Base-by-base conservation (phyloP, 2,329 filamentous ascomycete species). In the Phialophora verrucosa region DNA sequence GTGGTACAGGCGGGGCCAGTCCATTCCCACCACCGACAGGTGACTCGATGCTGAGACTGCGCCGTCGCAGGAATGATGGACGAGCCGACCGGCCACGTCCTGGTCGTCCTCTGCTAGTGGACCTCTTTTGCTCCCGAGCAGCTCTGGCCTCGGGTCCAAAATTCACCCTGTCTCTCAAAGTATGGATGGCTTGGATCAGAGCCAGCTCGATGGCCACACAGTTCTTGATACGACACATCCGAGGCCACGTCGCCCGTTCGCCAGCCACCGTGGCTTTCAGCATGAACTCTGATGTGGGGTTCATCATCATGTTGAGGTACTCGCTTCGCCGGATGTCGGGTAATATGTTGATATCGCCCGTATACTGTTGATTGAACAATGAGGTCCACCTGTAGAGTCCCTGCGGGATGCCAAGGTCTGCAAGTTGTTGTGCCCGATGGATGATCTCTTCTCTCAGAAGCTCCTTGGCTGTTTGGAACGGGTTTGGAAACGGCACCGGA, bases 261-360 rank as follows among this genome's bases (percentile, higher is more conserved):
- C 94, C 94, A 29, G 87, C 85, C 6, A 92, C 80, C 73, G 91
- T 91, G 8, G 91, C 90, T 55, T 90, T 85, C 4, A 90, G 77
- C 91, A 98, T 96, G 76, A 96, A 98, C 4, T 93, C 91, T 0
- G 88, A 81, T 0, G 90, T 93, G 1, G 94, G 94, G 65, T 98
- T 98, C 69, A 85, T 90, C 53, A 98, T 82, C 29, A 97, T 88
- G 8, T 86, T 85, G 0, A 91, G 89, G 25, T 96, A 86, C 68
- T 96, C 90, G 7, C 88, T 84, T 60, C 90, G 87, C 4, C 85
- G 86, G 65, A 96, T 89, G 62, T 92, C 88, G 0, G 93, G 93
- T 35, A 96, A 83, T 62, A 98, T 97, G 53, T 93, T 98, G 75
- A 98, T 97, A 77, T 98, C 93, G 6, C 94, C 94, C 1, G 91